Evolutionary conservation across 163 green algal species (phyloP).

Genomic region (Scenedesmus sp.): DNA sequence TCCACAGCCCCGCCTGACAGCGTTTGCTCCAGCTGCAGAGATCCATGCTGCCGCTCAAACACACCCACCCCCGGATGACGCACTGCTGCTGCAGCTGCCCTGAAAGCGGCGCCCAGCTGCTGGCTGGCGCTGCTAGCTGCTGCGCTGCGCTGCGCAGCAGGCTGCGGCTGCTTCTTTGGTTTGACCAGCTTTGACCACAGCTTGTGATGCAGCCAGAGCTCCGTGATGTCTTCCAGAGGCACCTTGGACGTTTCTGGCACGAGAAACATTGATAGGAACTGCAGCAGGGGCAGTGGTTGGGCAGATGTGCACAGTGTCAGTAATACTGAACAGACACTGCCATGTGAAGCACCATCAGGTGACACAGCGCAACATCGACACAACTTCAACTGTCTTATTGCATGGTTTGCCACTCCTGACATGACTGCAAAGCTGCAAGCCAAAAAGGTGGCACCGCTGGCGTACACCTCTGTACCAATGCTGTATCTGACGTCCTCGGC

Average conservation of each 20-base stretch:
- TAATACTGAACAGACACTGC: neutral
- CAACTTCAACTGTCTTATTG: too few relatives aligned
- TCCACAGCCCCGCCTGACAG: neutral
- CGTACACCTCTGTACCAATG: neutral
- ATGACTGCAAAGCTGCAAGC: too few relatives aligned
- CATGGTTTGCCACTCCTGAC: too few relatives aligned
- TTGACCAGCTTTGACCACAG: neutral
- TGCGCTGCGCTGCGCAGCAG: neutral
- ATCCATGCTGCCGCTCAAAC: neutral
- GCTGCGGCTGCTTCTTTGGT: neutral
- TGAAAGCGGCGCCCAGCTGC: neutral
- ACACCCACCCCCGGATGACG: neutral
- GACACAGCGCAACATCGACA: too few relatives aligned
- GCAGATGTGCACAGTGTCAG: neutral
- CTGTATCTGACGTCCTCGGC: too few relatives aligned
- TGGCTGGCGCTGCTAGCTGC: constrained; percentile 1
- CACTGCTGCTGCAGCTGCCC: neutral
- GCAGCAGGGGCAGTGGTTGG: neutral
- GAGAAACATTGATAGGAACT: neutral
- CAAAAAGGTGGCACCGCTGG: too few relatives aligned
- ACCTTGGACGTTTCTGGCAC: constrained; percentile 18
- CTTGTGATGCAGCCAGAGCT: neutral
- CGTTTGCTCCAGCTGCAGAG: neutral
- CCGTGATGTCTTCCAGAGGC: neutral
- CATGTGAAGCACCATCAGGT: too few relatives aligned